Percentiles rank a stretch among this genome's conserved stretches.
phyloP scores from a whole-genome alignment of 2,329 filamentous ascomycete genomes.

The Diaporthe sp. region DNA sequence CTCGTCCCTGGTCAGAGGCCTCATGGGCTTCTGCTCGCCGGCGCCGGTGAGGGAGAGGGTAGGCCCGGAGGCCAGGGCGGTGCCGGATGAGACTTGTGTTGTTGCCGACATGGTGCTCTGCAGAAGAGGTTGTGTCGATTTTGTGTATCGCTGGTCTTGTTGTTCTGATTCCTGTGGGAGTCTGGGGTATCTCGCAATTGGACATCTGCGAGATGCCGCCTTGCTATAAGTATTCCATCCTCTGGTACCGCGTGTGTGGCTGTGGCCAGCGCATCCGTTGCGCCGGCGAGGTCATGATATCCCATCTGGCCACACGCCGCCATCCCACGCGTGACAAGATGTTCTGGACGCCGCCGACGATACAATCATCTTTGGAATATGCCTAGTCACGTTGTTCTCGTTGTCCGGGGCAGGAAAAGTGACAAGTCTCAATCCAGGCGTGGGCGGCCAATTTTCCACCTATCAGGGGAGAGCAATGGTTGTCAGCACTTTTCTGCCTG shows the following conservation, averaged over 20 bases:
- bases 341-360: constrained; percentile 20
- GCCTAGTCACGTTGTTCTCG: constrained; percentile 9
- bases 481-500: constrained; percentile 4
- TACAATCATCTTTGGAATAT: neutral
- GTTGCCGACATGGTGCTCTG: constrained; percentile 20
- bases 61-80: neutral
- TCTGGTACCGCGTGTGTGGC: neutral
- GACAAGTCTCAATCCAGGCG: constrained; percentile 4
- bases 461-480: neutral
- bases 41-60: constrained; percentile 24
- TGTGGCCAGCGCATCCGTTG: constrained; percentile 3
- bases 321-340: constrained; percentile 13
- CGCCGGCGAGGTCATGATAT: constrained; percentile 32
- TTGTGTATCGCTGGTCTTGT: neutral
- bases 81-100: constrained; percentile 20
- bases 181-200: neutral
- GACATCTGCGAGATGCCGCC: neutral
- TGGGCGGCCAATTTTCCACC: constrained; percentile 25
- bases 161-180: neutral
- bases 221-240: constrained; percentile 15
- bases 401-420: constrained; percentile 2
- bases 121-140: neutral
- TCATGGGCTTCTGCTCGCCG: constrained; percentile 14
- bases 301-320: constrained; percentile 19
- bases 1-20: constrained; percentile 34